Conservation (phyloP, 2,329 filamentous ascomycete genomes). For the Alternaria conjuncta region DNA sequence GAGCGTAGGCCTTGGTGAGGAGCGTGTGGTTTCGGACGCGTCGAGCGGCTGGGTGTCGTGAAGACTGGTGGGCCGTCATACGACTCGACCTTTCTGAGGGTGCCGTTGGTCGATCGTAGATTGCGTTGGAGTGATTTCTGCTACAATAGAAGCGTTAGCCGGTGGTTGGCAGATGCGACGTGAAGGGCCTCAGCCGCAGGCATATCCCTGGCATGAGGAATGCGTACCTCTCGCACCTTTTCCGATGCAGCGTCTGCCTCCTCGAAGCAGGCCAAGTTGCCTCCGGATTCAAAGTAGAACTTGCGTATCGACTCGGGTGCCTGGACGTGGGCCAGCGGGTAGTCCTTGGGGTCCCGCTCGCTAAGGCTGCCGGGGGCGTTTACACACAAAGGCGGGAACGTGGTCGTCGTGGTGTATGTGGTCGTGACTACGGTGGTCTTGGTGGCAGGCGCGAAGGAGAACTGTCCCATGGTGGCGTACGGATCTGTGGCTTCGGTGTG, state of each 20-base stretch:
- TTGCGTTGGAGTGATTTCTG: slow-evolving; percentile 53
- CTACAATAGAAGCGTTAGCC: slow-evolving; percentile 45
- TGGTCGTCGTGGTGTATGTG: slow-evolving; percentile 84
- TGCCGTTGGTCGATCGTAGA: slow-evolving; percentile 56
- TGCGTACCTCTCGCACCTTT: slow-evolving; percentile 61
- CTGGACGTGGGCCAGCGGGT: slow-evolving; percentile 82
- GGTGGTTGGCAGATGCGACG: slow-evolving; percentile 16
- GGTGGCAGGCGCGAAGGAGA: slow-evolving; percentile 68
- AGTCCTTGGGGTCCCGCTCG: slow-evolving; percentile 84
- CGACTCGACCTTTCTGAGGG: slow-evolving; percentile 48
- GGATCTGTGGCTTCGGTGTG: slow-evolving; percentile 37
- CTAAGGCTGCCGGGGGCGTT: slow-evolving; percentile 73
- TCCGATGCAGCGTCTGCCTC: slow-evolving; percentile 65
- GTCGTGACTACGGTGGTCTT: slow-evolving; percentile 79
- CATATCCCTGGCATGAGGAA: slow-evolving; percentile 20
- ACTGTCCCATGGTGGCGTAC: slow-evolving; percentile 60
- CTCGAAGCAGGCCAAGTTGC: slow-evolving; percentile 65
- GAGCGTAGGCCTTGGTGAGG: slow-evolving; percentile 31
- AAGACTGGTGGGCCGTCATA: slow-evolving; percentile 52
- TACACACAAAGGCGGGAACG: slow-evolving; percentile 83
- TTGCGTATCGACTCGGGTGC: slow-evolving; percentile 80
- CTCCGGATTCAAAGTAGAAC: slow-evolving; percentile 75
- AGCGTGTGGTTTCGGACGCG: slow-evolving; percentile 34
- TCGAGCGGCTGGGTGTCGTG: slow-evolving; percentile 49
- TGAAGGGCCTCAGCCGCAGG: slow-evolving; percentile 27